Base-by-base conservation (phyloP, 1,139 yeast species). In the Diutina scorzettiae region DNA sequence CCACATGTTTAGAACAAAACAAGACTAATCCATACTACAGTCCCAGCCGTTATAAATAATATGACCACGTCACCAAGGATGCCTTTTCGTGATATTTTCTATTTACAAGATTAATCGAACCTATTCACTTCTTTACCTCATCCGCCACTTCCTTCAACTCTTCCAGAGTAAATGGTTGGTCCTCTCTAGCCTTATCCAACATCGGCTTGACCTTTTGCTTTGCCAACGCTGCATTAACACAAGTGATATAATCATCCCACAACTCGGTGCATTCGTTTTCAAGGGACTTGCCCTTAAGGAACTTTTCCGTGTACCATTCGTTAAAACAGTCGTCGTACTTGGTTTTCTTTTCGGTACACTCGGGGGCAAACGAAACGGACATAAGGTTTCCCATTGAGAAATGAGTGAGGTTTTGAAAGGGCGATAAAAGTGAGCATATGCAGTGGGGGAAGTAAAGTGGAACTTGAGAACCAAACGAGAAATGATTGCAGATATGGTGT, bases 321-420 rank as follows among this genome's bases (percentile, higher is more conserved):
- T 86, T 87, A 66, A 91, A 91, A 59, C 98, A 91, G 55, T 81
- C 82, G 56, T 91, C 97, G 57, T 91, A 91, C 52, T 78, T 74
- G 51, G 76, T 76, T 60, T 91, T 91, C 48, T 82, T 75, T 33
- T 79, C 83, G 19, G 95, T 86, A 62, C 98, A 91, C 63, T 91
- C 97, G 19, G 96, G 96, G 37, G 97, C 97, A 69, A 91, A 84
- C 47, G 96, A 86, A 8, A 84, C 81, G 21, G 96, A 87, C 94
- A 89, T 82, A 46, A 69, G 66, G 62, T 79, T 81, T 45, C 91
- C 91, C 91, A 82, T 81, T 43, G 43, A 37, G 12, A 8, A n/a
- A 18, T 28, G 8, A 28, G 14, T 12, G 31, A n/a, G n/a, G n/a
- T n/a, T n/a, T n/a, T n/a, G n/a, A n/a, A n/a, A n/a, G n/a, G n/a